Conservation (phyloP, 2,329 filamentous ascomycete species). For the Cyphellophora europaea region DNA sequence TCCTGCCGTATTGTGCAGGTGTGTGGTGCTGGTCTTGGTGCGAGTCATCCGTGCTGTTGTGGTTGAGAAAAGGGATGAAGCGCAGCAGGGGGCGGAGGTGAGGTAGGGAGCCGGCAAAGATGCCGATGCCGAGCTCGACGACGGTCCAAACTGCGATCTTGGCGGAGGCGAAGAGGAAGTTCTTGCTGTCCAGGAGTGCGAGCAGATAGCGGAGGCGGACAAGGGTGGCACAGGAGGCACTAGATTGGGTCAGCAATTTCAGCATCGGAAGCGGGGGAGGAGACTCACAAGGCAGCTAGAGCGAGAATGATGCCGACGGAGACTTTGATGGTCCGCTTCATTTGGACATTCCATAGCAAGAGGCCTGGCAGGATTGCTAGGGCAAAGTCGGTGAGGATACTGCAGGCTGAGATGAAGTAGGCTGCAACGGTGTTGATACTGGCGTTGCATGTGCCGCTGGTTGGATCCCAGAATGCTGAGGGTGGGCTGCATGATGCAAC, state of each 20-base stretch:
- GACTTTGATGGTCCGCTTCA: conserved; percentile 35
- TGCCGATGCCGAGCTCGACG: conserved; percentile 41
- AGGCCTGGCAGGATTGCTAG: conserved; percentile 30
- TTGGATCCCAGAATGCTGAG: neutral
- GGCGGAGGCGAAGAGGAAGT: conserved; percentile 32
- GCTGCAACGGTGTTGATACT: neutral
- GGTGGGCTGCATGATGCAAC: neutral
- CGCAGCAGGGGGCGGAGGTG: conserved; percentile 36
- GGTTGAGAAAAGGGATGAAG: conserved; percentile 16
- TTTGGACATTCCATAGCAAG: conserved; percentile 32
- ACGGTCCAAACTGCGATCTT: conserved; percentile 38
- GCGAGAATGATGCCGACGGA: conserved; percentile 35
- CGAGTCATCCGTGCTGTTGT: too few species aligned
- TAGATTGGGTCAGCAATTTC: too few species aligned
- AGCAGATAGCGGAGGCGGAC: conserved; percentile 36
- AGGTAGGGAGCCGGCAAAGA: conserved; percentile 39
- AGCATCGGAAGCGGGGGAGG: too few species aligned
- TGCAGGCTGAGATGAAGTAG: neutral
- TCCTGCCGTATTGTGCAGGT: too few species aligned
- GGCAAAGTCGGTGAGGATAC: conserved; percentile 19
- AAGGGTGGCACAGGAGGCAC: conserved; percentile 30
- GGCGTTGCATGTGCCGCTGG: neutral
- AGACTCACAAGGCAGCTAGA: conserved; percentile 35
- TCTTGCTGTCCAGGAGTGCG: conserved; percentile 28
- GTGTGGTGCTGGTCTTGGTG: too few species aligned